Conservation (phyloP, 2,329 filamentous ascomycete species). For the Tolypocladium cylindrosporum region DNA sequence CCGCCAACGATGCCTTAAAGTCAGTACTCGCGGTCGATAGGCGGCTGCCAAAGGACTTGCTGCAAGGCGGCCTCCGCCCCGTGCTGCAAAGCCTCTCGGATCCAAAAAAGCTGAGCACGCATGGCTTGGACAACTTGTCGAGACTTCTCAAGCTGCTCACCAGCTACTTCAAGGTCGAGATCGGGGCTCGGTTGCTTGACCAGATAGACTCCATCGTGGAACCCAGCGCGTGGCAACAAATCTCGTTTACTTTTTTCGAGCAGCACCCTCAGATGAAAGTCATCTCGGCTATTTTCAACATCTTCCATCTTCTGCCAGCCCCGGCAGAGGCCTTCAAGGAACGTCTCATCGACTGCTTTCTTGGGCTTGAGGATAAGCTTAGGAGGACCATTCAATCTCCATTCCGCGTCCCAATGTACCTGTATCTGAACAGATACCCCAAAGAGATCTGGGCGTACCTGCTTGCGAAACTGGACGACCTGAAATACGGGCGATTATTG, state of each 20-base stretch:
- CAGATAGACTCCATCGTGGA: constrained; percentile 90
- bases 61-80: constrained; percentile 87
- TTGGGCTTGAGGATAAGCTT: constrained; percentile 77
- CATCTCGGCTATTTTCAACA: constrained; percentile 87
- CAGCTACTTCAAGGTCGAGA: constrained; percentile 98
- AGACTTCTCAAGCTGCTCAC: constrained; percentile 83
- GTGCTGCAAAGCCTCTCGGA: constrained; percentile 97
- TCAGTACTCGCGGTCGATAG: constrained; percentile 80
- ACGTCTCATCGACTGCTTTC: constrained; percentile 77
- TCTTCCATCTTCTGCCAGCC: constrained; percentile 89
- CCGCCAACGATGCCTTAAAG: constrained; percentile 82
- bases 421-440: constrained; percentile 88
- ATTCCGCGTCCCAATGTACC: constrained; percentile 81
- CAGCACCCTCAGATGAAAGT: constrained; percentile 90
- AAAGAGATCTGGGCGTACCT: constrained; percentile 80
- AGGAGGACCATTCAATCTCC: constrained; percentile 83
- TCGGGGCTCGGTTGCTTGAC: constrained; percentile 83
- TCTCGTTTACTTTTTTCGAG: constrained; percentile 91
- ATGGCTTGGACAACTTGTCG: constrained; percentile 83
- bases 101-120: constrained; percentile 77
- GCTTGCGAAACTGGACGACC: constrained; percentile 67
- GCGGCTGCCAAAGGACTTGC: constrained; percentile 87
- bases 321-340: constrained; percentile 89
- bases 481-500: constrained; percentile 83
- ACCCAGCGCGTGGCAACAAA: constrained; percentile 67